Evolutionary conservation across 805 yeast species (phyloP), one percentile per base, ranked within the genome.

Genomic region (Ogataea populi-albae): DNA sequence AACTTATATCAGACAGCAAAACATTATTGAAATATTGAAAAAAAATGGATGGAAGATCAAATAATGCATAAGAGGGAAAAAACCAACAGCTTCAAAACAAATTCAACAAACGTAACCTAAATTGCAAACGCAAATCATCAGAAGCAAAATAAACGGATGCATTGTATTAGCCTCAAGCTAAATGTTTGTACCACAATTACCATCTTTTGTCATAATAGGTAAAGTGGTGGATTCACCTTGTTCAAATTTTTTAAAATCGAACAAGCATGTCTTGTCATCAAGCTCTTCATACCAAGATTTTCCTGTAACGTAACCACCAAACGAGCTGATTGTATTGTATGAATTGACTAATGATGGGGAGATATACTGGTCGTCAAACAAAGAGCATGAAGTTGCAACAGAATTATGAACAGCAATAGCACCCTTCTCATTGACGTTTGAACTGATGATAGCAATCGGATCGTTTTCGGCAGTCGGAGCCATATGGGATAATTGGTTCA

Each of bases 251-350:
- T 28, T 21, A 15, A 18, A 22, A 16, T 27, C 17, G 25, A 40
- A 37, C 10, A 37, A 19, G 3, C 38, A 34, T 23, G 22, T 34
- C 35, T 29, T 38, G 15, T 40, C 45, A 21, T 44, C 48, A 26
- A 31, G 30, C 35, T 45, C 49, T 20, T 45, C 49, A 34, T 35
- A 37, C 49, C 49, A 45, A n/a, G 46, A 45, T 26, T 35, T 40
- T n/a, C 40, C 28, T 14, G 41, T 30, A 21, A 33, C 23, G 19
- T 25, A 24, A 12, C 37, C 45, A 24, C 36, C 41, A 28, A 26
- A 36, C n/a, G 44, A 40, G 15, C 27, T 32, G 9, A 37, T 19
- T 9, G 52, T 43, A 24, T 41, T 39, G 39, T 40, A 45, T 11
- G 52, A 47, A 24, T 40, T 26, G 2, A 43, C 40, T 19, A 46